These are phyloP conservation scores for Amanita thiersii DNA, from an alignment of 768 basidiomycete genomes.

Conservation along the genomic window DNA sequence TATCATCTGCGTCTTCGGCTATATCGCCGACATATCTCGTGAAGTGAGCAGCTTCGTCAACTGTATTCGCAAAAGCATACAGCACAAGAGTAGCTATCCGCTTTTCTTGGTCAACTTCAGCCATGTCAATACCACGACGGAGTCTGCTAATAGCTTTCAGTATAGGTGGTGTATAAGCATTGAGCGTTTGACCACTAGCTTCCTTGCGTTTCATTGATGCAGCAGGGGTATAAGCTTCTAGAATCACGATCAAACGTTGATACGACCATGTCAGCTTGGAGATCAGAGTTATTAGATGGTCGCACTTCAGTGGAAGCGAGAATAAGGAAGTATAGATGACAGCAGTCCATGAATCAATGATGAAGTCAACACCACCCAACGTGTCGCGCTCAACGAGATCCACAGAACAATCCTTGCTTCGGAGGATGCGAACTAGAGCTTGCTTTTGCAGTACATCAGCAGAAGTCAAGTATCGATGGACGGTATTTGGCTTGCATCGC, in stretches of 20 bases:
- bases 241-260: constrained; percentile 43
- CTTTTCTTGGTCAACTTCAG: constrained; percentile 52
- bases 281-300: constrained; percentile 34
- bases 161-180: constrained; percentile 58
- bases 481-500: constrained; percentile 20
- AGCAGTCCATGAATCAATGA: constrained; percentile 56
- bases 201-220: constrained; percentile 15
- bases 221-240: constrained; percentile 58
- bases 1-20: constrained; percentile 36
- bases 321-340: constrained; percentile 42
- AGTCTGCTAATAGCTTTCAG: constrained; percentile 66
- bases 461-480: constrained; percentile 65
- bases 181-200: constrained; percentile 16
- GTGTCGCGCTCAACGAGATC: constrained; percentile 58
- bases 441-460: constrained; percentile 63
- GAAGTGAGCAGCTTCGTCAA: constrained; percentile 48
- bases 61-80: constrained; percentile 56
- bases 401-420: constrained; percentile 33
- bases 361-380: constrained; percentile 48
- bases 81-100: constrained; percentile 30
- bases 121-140: constrained; percentile 50
- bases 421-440: constrained; percentile 44
- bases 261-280: constrained; percentile 58
- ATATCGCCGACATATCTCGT: constrained; percentile 52
- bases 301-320: constrained; percentile 41